Evolutionary conservation across 1,139 yeast genomes (phyloP).

Genomic region (Yarrowia galli): DNA sequence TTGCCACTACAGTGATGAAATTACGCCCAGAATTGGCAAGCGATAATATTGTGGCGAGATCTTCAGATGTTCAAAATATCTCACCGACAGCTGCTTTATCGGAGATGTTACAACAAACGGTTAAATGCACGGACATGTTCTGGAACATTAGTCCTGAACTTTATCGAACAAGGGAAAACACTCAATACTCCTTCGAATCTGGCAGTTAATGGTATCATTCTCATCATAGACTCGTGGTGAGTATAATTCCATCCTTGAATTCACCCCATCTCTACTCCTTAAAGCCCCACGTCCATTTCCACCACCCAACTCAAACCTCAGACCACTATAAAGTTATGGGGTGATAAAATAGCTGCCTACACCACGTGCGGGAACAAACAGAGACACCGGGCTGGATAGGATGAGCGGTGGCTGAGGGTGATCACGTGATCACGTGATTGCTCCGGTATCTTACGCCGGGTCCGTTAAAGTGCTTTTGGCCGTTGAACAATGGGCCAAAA

Average conservation of each 20-base stretch:
- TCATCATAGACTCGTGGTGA: not conserved
- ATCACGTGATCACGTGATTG: constrained; percentile 26
- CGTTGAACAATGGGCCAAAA: constrained; percentile 18
- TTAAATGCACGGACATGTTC: not conserved
- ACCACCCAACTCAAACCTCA: not conserved
- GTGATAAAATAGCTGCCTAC: not conserved
- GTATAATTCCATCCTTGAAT: not conserved
- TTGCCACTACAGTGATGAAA: not conserved
- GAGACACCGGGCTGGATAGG: not conserved
- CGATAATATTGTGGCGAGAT: not conserved
- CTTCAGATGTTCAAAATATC: not conserved
- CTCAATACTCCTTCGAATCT: not conserved
- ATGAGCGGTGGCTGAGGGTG: not conserved
- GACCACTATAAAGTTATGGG: constrained; percentile 24
- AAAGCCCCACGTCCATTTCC: too few species aligned
- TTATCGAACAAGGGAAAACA: not conserved
- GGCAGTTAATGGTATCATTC: not conserved
- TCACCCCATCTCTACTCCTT: not conserved
- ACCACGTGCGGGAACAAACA: constrained; percentile 2
- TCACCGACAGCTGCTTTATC: not conserved
- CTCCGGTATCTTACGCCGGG: not conserved
- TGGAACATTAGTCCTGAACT: constrained; percentile 2
- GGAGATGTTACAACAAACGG: not conserved
- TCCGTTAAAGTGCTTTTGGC: not conserved
- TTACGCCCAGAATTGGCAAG: not conserved